A percentile compares a stretch with the other conserved stretches of the same genome.
Evolutionary conservation across 768 basidiomycete genomes (phyloP).

Genomic region (Chiua virens): DNA sequence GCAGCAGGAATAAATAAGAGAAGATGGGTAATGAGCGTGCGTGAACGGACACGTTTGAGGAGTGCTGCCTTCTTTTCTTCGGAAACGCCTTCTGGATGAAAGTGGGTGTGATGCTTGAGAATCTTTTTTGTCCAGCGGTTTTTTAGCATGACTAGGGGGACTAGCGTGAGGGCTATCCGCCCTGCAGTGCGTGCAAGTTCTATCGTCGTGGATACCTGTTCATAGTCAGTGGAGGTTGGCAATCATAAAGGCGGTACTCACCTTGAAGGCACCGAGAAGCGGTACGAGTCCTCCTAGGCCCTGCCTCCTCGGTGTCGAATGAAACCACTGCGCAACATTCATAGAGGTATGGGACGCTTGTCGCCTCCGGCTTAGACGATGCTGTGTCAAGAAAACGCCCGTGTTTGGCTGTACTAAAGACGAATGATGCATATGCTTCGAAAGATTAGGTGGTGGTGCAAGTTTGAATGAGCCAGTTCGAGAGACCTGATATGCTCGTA

Average conservation of each 20-base stretch:
- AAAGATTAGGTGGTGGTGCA: background rate
- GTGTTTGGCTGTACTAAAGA: constrained; percentile 1
- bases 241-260: constrained; percentile 9
- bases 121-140: constrained; percentile 51
- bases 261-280: constrained; percentile 68
- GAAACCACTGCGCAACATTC: constrained; percentile 36
- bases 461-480: constrained; percentile 1
- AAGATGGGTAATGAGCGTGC: constrained; percentile 50
- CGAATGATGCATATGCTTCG: background rate
- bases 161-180: constrained; percentile 71
- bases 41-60: constrained; percentile 47
- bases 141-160: constrained; percentile 66
- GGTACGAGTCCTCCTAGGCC: constrained; percentile 33
- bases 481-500: constrained; percentile 5
- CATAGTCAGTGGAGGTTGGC: background rate
- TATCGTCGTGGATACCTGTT: constrained; percentile 70
- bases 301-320: constrained; percentile 38
- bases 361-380: background rate
- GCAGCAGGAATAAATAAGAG: constrained; percentile 61
- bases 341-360: background rate
- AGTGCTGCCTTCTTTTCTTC: constrained; percentile 52
- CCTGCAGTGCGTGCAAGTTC: constrained; percentile 68
- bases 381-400: constrained; percentile 7
- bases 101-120: constrained; percentile 45
- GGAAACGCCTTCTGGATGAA: constrained; percentile 41